Evolutionary conservation across 1,284 basidiomycete genomes (phyloP), one percentile per base, ranked within the genome.

Genomic region (Moniliophthora roreri): DNA sequence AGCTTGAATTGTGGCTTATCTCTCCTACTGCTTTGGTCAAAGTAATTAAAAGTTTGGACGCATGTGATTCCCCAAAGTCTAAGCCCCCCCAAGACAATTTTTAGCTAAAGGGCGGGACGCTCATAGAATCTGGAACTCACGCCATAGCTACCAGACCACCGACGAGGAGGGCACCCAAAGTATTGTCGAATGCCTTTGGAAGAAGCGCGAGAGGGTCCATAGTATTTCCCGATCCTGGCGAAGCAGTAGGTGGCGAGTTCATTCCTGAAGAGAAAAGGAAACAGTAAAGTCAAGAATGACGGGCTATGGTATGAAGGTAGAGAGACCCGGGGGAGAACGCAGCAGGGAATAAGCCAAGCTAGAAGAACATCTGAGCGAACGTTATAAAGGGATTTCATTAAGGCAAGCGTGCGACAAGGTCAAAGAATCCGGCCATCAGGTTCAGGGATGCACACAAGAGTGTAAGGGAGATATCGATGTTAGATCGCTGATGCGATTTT

Each of bases 11-110:
- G 38, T 3, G 58, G 39, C 10, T 64, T 60, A 59, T 85, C 82
- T 10, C 63, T 66, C 2, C 70, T 65, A 35, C 44, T 46, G 24
- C 63, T 69, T 24, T 68, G 62, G 51, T 70, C 67, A 60, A 78
- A 83, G 63, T 80, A 85, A 13, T 75, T 70, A 55, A 71, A 80
- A 3, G 77, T 76, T 61, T 84, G 82, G 9, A 75, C 69, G 52
- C 77, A 81, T 7, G 81, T 82, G 4, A 84, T 64, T 2, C 82
- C 82, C 72, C 79, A 85, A 10, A 85, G 64, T 21, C 82, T 84
- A 53, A 11, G 45, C 37, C 36, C 7, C n/a, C n/a, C n/a, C n/a
- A n/a, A n/a, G n/a, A n/a, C n/a, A n/a, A n/a, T n/a, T n/a, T n/a
- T n/a, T n/a, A n/a, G n/a, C n/a, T n/a, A n/a, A n/a, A n/a, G 35